phyloP scores from a whole-genome alignment of 495 filamentous ascomycete species.

The Xylaria bambusicola region DNA sequence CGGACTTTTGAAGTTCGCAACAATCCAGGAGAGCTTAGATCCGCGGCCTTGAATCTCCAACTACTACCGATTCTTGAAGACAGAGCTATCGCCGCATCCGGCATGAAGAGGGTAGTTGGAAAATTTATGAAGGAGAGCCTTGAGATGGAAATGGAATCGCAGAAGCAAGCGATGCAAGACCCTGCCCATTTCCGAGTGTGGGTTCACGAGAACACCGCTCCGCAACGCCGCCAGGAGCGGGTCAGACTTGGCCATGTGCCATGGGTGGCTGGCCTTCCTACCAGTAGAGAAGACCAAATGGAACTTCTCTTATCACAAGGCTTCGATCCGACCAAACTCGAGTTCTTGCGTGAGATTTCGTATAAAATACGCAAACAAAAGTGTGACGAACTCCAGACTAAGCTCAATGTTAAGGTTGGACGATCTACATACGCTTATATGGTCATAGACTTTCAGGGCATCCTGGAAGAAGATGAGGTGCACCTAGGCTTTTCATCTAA shows the following conservation, averaged over 20 bases:
- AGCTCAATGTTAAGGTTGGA: constrained; percentile 70
- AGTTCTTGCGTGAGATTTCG: constrained; percentile 60
- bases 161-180: constrained; percentile 58
- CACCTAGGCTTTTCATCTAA: constrained; percentile 77
- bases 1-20: constrained; percentile 74
- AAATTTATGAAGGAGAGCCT: constrained; percentile 61
- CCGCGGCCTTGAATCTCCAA: constrained; percentile 73
- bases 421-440: constrained; percentile 79
- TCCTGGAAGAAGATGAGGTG: constrained; percentile 73
- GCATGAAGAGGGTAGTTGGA: constrained; percentile 58
- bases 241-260: constrained; percentile 37
- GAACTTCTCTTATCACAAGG: constrained; percentile 62
- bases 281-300: constrained; percentile 50
- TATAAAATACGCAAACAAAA: constrained; percentile 55
- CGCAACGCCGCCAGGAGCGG: constrained; percentile 34
- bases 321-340: constrained; percentile 62
- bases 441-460: constrained; percentile 73
- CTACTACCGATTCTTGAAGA: constrained; percentile 76
- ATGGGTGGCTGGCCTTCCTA: constrained; percentile 58
- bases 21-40: constrained; percentile 60
- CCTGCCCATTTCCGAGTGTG: constrained; percentile 56
- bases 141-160: constrained; percentile 58
- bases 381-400: constrained; percentile 57
- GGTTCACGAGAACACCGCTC: constrained; percentile 48
- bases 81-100: constrained; percentile 52